These are phyloP conservation scores for Bonia amplexicaulis DNA, from an alignment of 176 grass and related monocot genomes.

Conservation along the genomic window DNA sequence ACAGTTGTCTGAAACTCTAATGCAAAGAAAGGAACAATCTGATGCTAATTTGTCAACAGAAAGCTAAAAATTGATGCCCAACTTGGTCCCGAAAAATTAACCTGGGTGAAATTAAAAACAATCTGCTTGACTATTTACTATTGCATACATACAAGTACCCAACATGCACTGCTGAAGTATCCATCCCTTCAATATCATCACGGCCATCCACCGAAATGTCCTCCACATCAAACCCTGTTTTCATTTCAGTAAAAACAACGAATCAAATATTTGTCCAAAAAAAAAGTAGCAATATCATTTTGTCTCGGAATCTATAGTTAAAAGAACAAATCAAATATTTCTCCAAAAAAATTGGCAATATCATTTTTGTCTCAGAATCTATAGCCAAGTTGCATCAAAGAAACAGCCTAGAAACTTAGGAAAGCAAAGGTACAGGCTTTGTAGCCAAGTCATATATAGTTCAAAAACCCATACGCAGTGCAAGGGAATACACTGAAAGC, in stretches of 20 bases:
- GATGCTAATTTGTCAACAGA: too few species aligned
- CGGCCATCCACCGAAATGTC: constrained; percentile 70
- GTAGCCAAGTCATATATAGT: background rate
- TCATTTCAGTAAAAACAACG: constrained; percentile 3
- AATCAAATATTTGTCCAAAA: background rate
- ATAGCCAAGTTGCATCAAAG: constrained; percentile 13
- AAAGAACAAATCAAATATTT: too few species aligned
- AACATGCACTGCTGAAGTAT: too few species aligned
- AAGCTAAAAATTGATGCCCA: too few species aligned
- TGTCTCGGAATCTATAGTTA: background rate
- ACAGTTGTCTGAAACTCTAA: too few species aligned
- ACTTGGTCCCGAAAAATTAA: too few species aligned
- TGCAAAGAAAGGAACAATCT: too few species aligned
- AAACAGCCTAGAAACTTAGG: constrained; percentile 12
- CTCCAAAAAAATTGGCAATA: too few species aligned
- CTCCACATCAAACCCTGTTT: constrained; percentile 80
- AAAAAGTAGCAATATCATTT: background rate
- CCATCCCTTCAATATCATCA: constrained; percentile 36
- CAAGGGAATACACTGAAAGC: constrained; percentile 92
- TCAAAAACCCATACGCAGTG: constrained; percentile 77
- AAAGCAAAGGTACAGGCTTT: constrained; percentile 20
- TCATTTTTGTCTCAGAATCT: too few species aligned
- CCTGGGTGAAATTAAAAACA: too few species aligned
- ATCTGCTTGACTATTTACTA: too few species aligned
- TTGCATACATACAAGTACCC: too few species aligned